Base-by-base conservation (phyloP, 2,329 filamentous ascomycete species). In the Fusarium lateritium region DNA sequence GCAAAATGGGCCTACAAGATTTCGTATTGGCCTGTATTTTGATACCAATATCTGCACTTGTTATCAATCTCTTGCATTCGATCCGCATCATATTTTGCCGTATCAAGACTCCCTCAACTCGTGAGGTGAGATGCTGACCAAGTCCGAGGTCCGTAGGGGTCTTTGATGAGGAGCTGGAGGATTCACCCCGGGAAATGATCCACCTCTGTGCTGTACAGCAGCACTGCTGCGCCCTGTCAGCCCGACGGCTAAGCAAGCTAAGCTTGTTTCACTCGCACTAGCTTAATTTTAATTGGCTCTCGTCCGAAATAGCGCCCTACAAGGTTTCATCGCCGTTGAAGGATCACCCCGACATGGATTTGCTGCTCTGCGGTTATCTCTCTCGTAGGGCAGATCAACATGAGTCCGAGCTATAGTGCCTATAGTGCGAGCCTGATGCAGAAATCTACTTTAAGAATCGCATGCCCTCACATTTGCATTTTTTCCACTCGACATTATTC, bases 121-220 rank as follows among this genome's bases (percentile, higher is more conserved):
- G 19, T 19, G 19, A 19, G 14, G 34, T 36, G 5, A 36, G 34
- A 36, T 17, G 34, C 34, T 36, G 34, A 3, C 17, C 34, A 46
- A 45, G 51, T 64, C 61, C 61, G 61, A 57, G 22, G 33, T 63
- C 61, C 61, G 61, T 63, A 50, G 49, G 60, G 42, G 24, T 47
- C n/a, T 13, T 36, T 11, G 14, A 4, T 33, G 31, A 7, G 17
- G 14, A 15, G 34, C 34, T 36, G 34, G 17, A 36, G 34, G 34
- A 36, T 36, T 36, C 34, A 36, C 14, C 14, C 34, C 28, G 28
- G 17, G 34, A 36, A 36, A 36, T 36, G 34, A 36, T 36, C 34
- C 34, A 36, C 34, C 34, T 36, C 34, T 36, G 15, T 36, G 14
- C 17, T 15, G 34, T 36, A 11, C 28, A 31, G 10, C 9, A 13